A percentile compares a stretch with the other conserved stretches of the same genome.
These are phyloP conservation scores for Xylaria sp. DNA, from an alignment of 2,329 filamentous ascomycete genomes.

Conservation along the genomic window DNA sequence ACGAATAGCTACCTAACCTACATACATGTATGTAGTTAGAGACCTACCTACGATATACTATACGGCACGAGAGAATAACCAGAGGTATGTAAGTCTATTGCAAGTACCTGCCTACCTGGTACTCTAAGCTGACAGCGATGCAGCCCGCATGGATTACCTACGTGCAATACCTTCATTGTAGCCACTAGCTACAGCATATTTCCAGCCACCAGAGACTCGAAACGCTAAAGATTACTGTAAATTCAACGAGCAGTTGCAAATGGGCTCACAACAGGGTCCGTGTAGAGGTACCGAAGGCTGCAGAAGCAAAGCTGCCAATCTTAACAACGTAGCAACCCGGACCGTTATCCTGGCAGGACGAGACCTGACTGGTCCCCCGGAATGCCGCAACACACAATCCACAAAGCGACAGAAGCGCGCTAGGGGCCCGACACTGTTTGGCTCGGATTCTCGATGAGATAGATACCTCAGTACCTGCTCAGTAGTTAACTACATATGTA, in stretches of 20 bases:
- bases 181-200: conserved; percentile 1
- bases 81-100: too few species aligned
- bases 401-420: conserved; percentile 13
- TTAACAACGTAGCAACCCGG: conserved; percentile 9
- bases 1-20: conserved; percentile 27
- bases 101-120: not conserved
- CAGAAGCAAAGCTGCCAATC: conserved; percentile 15
- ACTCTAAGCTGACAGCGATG: conserved; percentile 5
- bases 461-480: too few species aligned
- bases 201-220: conserved; percentile 3
- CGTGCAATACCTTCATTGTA: not conserved
- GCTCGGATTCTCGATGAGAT: conserved; percentile 13
- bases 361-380: conserved; percentile 1
- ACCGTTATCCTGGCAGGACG: conserved; percentile 10
- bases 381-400: not conserved
- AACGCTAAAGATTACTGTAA: conserved; percentile 17
- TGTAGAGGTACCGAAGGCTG: conserved; percentile 7
- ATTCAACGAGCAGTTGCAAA: not conserved
- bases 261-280: not conserved
- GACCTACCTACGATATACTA: not conserved
- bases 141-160: conserved; percentile 19
- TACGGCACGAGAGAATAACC: too few species aligned
- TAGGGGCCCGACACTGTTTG: conserved; percentile 11
- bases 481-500: not conserved
- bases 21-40: too few species aligned